Conservation (phyloP, 345 rosid genomes). For the Gossypium turneri region DNA sequence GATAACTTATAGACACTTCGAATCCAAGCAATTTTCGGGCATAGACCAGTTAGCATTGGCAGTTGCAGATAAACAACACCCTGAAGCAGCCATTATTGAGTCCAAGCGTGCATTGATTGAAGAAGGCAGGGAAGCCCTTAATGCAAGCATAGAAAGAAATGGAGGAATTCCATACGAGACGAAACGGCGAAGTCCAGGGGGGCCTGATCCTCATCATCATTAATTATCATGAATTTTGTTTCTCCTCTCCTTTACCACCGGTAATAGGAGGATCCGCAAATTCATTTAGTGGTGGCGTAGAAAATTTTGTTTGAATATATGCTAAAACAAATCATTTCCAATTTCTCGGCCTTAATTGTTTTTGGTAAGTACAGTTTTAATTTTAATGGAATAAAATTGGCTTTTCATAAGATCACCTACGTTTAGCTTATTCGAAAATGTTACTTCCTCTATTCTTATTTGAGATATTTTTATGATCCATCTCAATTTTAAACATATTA, state of each 20-base stretch:
- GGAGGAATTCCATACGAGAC: constrained; percentile 36
- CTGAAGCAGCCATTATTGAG: not conserved
- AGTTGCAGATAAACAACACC: not conserved
- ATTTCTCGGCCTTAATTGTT: too few relatives aligned
- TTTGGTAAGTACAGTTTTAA: too few relatives aligned
- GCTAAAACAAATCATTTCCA: too few relatives aligned
- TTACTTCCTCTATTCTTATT: constrained; percentile 76
- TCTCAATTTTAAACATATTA: constrained; percentile 30
- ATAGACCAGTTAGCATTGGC: not conserved
- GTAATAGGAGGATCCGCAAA: too few relatives aligned
- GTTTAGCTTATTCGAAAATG: constrained; percentile 70
- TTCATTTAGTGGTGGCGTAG: too few relatives aligned
- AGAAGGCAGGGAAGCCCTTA: constrained; percentile 38
- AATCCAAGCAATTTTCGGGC: not conserved
- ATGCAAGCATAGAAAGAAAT: constrained; percentile 38
- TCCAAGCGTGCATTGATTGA: constrained; percentile 32
- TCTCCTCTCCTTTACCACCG: not conserved
- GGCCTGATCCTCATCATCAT: constrained; percentile 42
- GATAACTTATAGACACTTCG: not conserved
- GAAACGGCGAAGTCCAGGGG: constrained; percentile 39
- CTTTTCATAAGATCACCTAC: constrained; percentile 79
- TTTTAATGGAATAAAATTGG: constrained; percentile 25
- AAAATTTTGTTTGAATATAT: too few relatives aligned
- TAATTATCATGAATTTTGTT: constrained; percentile 8
- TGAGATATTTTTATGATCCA: constrained; percentile 59